Base-by-base conservation (phyloP, 2,329 filamentous ascomycete genomes). In the Exophiala bonariae region DNA sequence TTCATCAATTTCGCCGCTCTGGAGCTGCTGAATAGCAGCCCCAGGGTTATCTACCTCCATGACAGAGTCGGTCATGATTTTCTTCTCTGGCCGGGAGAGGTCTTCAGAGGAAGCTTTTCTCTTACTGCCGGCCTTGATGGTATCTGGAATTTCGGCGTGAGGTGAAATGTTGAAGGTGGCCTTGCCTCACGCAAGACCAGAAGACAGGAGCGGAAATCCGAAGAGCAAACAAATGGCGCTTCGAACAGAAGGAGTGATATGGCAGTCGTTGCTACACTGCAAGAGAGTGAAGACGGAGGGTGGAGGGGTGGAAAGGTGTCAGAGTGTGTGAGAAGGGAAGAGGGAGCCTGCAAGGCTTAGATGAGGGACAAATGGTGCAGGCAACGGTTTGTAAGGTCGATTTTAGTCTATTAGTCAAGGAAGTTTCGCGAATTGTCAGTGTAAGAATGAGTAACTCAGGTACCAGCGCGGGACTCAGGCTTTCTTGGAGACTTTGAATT, bases 1-100 rank as follows among this genome's bases (percentile, higher is more conserved):
- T 67, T 85, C 81, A 60, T 85, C 81, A 59, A 85, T 85, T 59
- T 84, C 81, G 58, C 79, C 80, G 60, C 79, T 74, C 61, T 82
- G 82, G 59, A 82, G 75, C 70, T 79, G 74, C 66, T 81, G 77
- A 50, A 79, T 74, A 40, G 77, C 78, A 57, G 77, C 74, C 55
- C 76, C 71, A 54, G 78, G 75, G 57, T 73, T 76, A 63, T 83
- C 80, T 60, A 83, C 71, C 62, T 84, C 77, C 81, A 84, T 84
- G 55, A 75, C 79, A 61, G 63, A 59, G 69, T 78, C 77, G 72
- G 50, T 73, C 74, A 77, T 77, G 64, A 71, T 70, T 66, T 76
- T 77, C 66, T 78, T 79, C 55, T 73, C 67, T 56, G 71, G 71
- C 61, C 65, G 69, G 67, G 68, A 65, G 64, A 69, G 66, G 61